phyloP scores from a whole-genome alignment of 2,329 filamentous ascomycete genomes.

The Colletotrichum sp. region DNA sequence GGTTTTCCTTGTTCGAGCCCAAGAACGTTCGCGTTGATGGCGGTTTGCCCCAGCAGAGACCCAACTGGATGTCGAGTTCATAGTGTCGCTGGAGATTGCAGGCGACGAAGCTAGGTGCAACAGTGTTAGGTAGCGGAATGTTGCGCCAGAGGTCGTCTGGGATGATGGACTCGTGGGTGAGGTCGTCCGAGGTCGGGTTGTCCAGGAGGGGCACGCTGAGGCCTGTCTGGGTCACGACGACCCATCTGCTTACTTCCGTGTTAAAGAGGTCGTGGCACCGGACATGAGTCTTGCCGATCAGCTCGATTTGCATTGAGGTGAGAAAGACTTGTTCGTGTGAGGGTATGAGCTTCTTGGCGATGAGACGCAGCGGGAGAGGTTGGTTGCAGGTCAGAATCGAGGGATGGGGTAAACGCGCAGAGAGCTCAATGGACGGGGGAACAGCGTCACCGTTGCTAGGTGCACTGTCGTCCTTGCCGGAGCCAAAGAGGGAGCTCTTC shows the following conservation, averaged over 20 bases:
- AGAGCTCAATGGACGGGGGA: slow-evolving; percentile 76
- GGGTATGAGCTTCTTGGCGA: slow-evolving; percentile 78
- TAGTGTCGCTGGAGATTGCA: slow-evolving; percentile 88
- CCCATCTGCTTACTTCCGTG: slow-evolving; percentile 75
- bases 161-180: slow-evolving; percentile 72
- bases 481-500: slow-evolving; percentile 66
- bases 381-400: slow-evolving; percentile 89
- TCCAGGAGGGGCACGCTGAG: slow-evolving; percentile 74
- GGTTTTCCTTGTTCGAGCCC: slow-evolving; percentile 26
- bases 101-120: slow-evolving; percentile 85
- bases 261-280: slow-evolving; percentile 77
- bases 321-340: slow-evolving; percentile 75
- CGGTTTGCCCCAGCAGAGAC: slow-evolving; percentile 75
- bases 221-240: slow-evolving; percentile 74
- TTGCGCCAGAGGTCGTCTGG: slow-evolving; percentile 76
- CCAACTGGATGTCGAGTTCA: slow-evolving; percentile 81
- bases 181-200: slow-evolving; percentile 54
- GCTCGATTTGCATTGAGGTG: slow-evolving; percentile 78
- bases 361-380: slow-evolving; percentile 78
- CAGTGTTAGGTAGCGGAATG: slow-evolving; percentile 78
- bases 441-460: slow-evolving; percentile 30
- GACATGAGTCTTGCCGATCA: slow-evolving; percentile 81
- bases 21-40: slow-evolving; percentile 33
- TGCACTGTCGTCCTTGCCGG: slow-evolving; percentile 22
- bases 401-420: slow-evolving; percentile 83